These are phyloP conservation scores for Rhododendron griersonianum DNA, from an alignment of 148 eudicot genomes.

Conservation along the genomic window DNA sequence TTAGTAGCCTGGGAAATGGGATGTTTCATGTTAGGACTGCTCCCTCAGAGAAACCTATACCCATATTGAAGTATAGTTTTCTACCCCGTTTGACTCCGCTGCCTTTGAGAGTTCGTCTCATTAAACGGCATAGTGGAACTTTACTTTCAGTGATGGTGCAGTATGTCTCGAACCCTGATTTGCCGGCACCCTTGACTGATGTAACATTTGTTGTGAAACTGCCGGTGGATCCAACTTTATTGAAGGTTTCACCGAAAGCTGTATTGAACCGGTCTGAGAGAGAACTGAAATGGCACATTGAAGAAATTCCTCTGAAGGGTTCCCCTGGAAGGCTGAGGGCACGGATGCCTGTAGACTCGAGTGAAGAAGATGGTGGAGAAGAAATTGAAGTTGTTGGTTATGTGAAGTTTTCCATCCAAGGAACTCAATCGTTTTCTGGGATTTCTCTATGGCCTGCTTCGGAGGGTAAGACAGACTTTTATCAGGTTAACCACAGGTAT, in stretches of 20 bases:
- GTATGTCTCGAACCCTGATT: conserved; percentile 80
- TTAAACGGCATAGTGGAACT: conserved; percentile 83
- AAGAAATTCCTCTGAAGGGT: conserved; percentile 80
- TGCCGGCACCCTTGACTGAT: conserved; percentile 61
- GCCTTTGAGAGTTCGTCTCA: conserved; percentile 76
- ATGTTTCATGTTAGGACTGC: conserved; percentile 75
- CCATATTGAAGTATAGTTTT: conserved; percentile 72
- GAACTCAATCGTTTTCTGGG: conserved; percentile 67
- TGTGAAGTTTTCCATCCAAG: conserved; percentile 68
- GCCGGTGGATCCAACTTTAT: conserved; percentile 78
- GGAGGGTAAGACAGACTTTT: conserved; percentile 74
- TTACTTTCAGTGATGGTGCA: conserved; percentile 91
- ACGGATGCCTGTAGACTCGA: conserved; percentile 75
- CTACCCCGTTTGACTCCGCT: conserved; percentile 74
- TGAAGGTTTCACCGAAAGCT: conserved; percentile 88
- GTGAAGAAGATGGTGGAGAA: conserved; percentile 66
- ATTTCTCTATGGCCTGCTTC: conserved; percentile 77
- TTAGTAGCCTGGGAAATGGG: conserved; percentile 85
- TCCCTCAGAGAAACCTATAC: conserved; percentile 69
- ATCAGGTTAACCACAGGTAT: conserved; percentile 67
- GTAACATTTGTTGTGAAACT: conserved; percentile 73
- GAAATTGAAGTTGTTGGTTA: conserved; percentile 73
- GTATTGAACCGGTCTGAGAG: conserved; percentile 77
- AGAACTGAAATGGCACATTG: conserved; percentile 86
- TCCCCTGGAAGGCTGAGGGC: conserved; percentile 78